Base-by-base conservation (phyloP, 208 protist genomes). In the Tritrichomonas musculus region DNA sequence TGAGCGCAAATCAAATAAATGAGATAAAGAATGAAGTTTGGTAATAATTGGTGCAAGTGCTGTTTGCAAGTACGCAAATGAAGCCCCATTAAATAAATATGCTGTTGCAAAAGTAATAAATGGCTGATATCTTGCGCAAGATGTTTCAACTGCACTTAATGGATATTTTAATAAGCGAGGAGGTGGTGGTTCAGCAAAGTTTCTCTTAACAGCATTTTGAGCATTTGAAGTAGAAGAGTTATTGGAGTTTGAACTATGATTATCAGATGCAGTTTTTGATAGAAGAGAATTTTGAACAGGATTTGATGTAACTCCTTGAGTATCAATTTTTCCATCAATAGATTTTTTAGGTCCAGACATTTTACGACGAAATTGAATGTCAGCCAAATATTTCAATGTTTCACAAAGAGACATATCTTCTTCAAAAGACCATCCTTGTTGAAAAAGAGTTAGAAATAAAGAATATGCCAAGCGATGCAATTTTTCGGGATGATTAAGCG, bases 1-100 rank as follows among this genome's bases (percentile, higher is more conserved):
- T 5, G 77, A 33, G 14, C 77, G 41, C 17, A 33, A 14, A n/a
- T 55, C 44, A 39, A 57, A 88, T 33, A 88, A 30, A 9, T 88
- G 47, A 57, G 77, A 88, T 55, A 88, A 50, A 33, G 77, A 88
- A n/a, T 88, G 77, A 88, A 88, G 77, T 39, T 88, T 88, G n/a
- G 44, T 53, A 60, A 88, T 88, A 20, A 88, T 88, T 53, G 77
- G 77, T 33, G 77, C 41, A 57, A 88, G 47, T 14, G 77, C 41
- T 25, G 77, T 53, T 88, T 88, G 77, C 2, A 88, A 39, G n/a
- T 53, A 88, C 20, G 77, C 44, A 25, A 88, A 27, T 1, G 77
- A 88, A 0, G 77, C 77, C 33, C 77, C 77, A 36, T 88, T 88
- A n/a, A 88, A 88, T 53, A 88, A 39, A 60, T 88, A 88, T 0